Base-by-base conservation (phyloP, 2,329 filamentous ascomycete genomes). In the Parasarocladium wereldwijsianum region DNA sequence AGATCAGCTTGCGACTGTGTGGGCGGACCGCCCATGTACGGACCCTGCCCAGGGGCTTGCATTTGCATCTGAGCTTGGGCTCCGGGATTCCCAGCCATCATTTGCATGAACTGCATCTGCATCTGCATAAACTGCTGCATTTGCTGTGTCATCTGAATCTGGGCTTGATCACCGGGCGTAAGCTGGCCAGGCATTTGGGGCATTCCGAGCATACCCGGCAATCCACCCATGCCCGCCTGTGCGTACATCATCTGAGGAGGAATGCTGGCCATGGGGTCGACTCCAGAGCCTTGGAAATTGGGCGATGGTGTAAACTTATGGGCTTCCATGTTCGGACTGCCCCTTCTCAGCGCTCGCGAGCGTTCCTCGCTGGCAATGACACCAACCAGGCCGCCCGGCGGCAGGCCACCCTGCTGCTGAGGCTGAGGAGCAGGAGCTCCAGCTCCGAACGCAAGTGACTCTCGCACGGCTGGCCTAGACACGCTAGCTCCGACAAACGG, bases 21-120 rank as follows among this genome's bases (percentile, higher is more conserved):
- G 7, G 42, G 46, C 5, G 42, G 37, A 14, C 45, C 26, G n/a
- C 35, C 41, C 13, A 41, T 42, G 24, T 47, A 50, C 7, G 45
- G 42, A 21, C 37, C 36, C 24, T 46, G 44, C 45, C 47, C 43
- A 8, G 27, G 20, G 30, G 32, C 32, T n/a, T 29, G 19, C n/a
- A n/a, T n/a, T 4, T 29, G 29, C 29, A 34, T 34, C 29, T 33
- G 32, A 14, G 31, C 40, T 16, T 40, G 41, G 16, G 52, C 36
- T 24, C 38, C 37, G 9, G 49, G 48, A 36, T 57, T 58, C 29
- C 47, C 41, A 1, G 64, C 62, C 66, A 83, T 80, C 71, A 84
- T 78, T 44, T 86, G 79, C 78, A 92, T 87, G 55, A 85, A 85
- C 48, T 92, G 81, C 78, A 92, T 86, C 50, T 93, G 84, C 76